These are phyloP conservation scores for Chrysosporium keratinophilum DNA, from an alignment of 2,329 filamentous ascomycete genomes.

Conservation along the genomic window DNA sequence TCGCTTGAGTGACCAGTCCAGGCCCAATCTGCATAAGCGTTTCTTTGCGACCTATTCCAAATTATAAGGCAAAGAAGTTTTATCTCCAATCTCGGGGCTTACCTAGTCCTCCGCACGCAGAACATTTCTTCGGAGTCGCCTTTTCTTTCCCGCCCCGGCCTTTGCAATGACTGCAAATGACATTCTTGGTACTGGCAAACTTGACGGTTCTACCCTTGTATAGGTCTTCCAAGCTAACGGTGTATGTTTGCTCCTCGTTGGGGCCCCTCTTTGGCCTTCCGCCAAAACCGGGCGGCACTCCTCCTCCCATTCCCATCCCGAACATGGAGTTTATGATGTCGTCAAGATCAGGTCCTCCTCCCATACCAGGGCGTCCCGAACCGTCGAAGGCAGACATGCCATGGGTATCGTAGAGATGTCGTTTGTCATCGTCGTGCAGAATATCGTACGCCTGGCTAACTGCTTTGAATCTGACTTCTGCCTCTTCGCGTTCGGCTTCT, in stretches of 20 bases:
- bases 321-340: slow-evolving; percentile 94
- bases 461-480: slow-evolving; percentile 85
- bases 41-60: slow-evolving; percentile 51
- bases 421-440: slow-evolving; percentile 88
- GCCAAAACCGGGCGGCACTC: slow-evolving; percentile 43
- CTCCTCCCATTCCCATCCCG: slow-evolving; percentile 45
- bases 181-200: slow-evolving; percentile 89
- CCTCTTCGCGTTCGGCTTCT: slow-evolving; percentile 61
- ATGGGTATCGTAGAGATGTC: slow-evolving; percentile 80
- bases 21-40: slow-evolving; percentile 75
- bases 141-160: slow-evolving; percentile 86
- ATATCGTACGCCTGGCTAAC: slow-evolving; percentile 96
- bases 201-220: slow-evolving; percentile 99
- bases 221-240: slow-evolving; percentile 82
- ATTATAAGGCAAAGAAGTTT: neutral
- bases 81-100: slow-evolving; percentile 17
- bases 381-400: slow-evolving; percentile 94
- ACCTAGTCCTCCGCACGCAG: slow-evolving; percentile 71
- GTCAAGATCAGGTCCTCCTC: slow-evolving; percentile 58
- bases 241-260: slow-evolving; percentile 44
- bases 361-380: slow-evolving; percentile 52
- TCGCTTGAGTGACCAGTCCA: slow-evolving; percentile 71
- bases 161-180: slow-evolving; percentile 78
- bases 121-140: slow-evolving; percentile 71
- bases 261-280: slow-evolving; percentile 39